Base-by-base conservation (phyloP, 306 rosid species). In the Comarum palustre region DNA sequence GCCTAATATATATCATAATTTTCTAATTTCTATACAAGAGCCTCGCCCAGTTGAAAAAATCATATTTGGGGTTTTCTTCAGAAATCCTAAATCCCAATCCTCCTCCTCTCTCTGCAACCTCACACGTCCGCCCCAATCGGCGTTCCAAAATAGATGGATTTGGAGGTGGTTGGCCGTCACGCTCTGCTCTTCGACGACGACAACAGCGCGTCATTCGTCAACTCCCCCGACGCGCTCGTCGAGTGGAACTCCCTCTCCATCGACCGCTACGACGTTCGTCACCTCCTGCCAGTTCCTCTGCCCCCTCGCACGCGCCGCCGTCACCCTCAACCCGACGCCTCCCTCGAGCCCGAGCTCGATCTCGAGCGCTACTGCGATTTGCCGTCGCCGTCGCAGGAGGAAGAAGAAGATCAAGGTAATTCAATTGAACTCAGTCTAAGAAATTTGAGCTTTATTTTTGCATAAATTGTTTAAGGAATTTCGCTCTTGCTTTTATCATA, bases 241-340 rank as follows among this genome's bases (percentile, higher is more conserved):
- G 93, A 92, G 15, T 92, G 93, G 96, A 87, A 92, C 74, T 85
- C 93, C n/a, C 97, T 92, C 55, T 84, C 78, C 47, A 92, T 92
- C 66, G 97, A 92, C 27, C 97, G 97, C 29, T 89, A 87, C 87
- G 97, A 92, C 52, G 97, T 92, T 20, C 96, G 97, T 41, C 97
- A 92, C 77, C 92, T 92, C 73, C 96, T 89, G 68, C 8, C 93
- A 24, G 54, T 39, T 66, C 93, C 93, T 50, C 80, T 82, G 22
- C 96, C 96, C 0, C 87, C 96, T 0, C 89, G 90, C 68, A 85
- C 77, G 76, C 90, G 87, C 68, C 93, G 96, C 36, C 84, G 79
- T 43, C 75, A 50, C 15, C 68, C 73, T 36, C 68, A 71, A 39
- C 62, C 58, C 27, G 90, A 83, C n/a, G 68, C 75, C 62, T 66